Conservation (phyloP, 2,329 filamentous ascomycete species). For the Aureobasidium sp. region DNA sequence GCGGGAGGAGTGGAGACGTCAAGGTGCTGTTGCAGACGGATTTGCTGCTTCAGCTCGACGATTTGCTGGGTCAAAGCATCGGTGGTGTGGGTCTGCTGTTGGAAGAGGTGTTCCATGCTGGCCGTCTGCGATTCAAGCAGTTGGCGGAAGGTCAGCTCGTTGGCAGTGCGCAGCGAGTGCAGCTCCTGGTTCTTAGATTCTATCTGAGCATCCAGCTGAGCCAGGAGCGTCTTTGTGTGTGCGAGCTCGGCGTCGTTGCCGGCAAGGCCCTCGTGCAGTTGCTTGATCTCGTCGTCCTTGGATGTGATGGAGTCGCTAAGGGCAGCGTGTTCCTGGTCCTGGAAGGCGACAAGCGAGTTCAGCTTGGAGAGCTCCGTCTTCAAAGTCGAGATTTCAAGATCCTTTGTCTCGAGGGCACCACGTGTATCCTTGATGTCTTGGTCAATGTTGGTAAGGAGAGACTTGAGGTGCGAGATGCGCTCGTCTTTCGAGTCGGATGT, state of each 20-base stretch:
- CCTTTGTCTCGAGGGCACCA: neutral
- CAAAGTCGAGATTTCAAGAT: neutral
- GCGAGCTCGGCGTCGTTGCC: conserved; percentile 4
- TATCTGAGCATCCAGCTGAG: conserved; percentile 6
- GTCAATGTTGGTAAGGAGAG: neutral
- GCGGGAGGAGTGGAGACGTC: neutral
- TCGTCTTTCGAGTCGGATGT: neutral
- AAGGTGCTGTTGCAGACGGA: conserved; percentile 1
- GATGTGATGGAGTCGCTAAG: neutral
- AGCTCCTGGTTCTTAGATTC: conserved; percentile 5
- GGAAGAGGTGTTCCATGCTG: neutral
- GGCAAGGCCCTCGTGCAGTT: neutral
- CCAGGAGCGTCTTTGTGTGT: conserved; percentile 3
- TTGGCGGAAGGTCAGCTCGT: conserved; percentile 4
- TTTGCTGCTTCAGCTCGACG: conserved; percentile 1
- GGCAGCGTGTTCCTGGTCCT: neutral
- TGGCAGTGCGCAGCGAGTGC: conserved; percentile 4
- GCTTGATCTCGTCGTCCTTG: conserved; percentile 1
- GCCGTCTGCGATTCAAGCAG: conserved; percentile 1
- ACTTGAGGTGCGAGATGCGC: neutral
- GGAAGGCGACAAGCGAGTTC: conserved; percentile 2
- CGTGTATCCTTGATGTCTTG: conserved; percentile 1
- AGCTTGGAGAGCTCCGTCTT: neutral
- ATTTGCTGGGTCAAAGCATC: conserved; percentile 7
- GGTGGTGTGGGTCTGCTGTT: neutral